Evolutionary conservation across 768 basidiomycete species (phyloP), one percentile per base, ranked within the genome.

Genomic region (Russula sp.): DNA sequence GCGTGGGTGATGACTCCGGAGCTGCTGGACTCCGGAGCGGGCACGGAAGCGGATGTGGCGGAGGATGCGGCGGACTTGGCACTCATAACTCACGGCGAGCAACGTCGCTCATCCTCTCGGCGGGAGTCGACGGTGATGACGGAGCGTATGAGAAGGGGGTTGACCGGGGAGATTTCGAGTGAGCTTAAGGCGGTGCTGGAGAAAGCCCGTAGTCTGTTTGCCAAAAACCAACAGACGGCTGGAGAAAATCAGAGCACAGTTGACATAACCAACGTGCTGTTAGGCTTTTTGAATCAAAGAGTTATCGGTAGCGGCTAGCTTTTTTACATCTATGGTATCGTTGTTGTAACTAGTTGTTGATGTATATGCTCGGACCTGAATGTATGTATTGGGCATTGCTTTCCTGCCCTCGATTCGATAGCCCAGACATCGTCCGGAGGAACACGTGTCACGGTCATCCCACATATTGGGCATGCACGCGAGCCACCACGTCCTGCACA

Each of bases 1-100:
- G 83, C 89, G 81, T 90, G 88, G 85, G 77, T 90, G 11, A 82
- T 83, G 46, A 89, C 86, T 70, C 86, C 87, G 7, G 89, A 90
- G 59, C 81, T 84, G 20, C 20, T 42, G 32, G 67, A 68, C 14
- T 30, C 38, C 20, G 69, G 66, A 3, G 69, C 71, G 14, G 69
- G 72, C 20, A 64, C 71, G 38, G 61, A 71, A 18, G 80, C 73
- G 40, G 85, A 86, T 22, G 34, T n/a, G 8, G 71, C 80, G 40
- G 84, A 84, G 30, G 73, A 72, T 26, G 72, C 71, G 64, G 64
- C 38, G 36, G 44, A 61, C 28, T 26, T 49, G 32, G 46, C 38
- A 53, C 68, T 30, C 30, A 49, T 56, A 24, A 64, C 52, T 60
- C 55, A 69, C 40, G 76, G 78, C 60, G 78, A 81, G 60, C 76